These are phyloP conservation scores for Hibiscus tridactylites DNA, from an alignment of 345 rosid genomes.

Conservation along the genomic window DNA sequence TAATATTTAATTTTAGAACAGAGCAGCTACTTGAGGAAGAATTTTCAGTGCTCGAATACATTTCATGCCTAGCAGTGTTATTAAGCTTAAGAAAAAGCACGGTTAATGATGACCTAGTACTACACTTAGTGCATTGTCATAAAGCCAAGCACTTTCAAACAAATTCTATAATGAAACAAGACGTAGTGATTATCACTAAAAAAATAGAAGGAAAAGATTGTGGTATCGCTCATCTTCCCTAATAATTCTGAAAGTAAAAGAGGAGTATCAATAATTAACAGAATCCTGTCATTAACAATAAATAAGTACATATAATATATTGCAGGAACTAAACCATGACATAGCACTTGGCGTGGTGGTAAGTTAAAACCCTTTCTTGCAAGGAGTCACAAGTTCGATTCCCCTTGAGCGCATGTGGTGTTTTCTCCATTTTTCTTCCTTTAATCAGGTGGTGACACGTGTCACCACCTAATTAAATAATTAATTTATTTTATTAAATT, in stretches of 20 bases:
- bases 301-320: no score
- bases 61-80: not conserved
- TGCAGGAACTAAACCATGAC: no score
- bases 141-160: not conserved
- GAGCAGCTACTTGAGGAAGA: not conserved
- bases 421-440: no score
- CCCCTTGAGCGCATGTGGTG: no score
- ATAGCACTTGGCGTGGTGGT: no score
- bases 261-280: not conserved
- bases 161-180: not conserved
- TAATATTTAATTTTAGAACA: not conserved
- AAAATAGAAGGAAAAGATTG: not conserved
- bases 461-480: no score
- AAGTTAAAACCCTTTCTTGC: no score
- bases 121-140: not conserved
- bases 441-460: no score
- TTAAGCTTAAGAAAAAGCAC: not conserved
- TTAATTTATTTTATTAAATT: no score
- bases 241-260: not conserved
- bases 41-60: not conserved
- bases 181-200: not conserved
- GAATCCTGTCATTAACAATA: not conserved
- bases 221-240: not conserved
- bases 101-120: not conserved
- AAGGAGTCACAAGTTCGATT: no score